Evolutionary conservation across 768 basidiomycete genomes (phyloP).

Genomic region (Suillus occidentalis): DNA sequence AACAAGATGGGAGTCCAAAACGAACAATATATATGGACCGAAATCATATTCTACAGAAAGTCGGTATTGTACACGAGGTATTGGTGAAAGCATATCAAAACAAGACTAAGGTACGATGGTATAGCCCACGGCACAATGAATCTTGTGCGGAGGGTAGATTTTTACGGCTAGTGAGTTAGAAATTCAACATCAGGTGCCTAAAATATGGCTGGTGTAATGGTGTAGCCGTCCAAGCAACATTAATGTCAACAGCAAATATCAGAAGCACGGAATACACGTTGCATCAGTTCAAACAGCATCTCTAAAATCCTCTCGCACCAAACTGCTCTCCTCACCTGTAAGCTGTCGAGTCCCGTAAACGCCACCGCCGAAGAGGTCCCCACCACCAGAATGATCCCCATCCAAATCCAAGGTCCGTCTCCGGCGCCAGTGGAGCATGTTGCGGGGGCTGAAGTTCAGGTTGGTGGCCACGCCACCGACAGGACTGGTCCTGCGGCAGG

Average conservation of each 20-base stretch:
- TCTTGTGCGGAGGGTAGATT: neutral
- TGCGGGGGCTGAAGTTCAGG: conserved; percentile 6
- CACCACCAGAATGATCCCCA: conserved; percentile 71
- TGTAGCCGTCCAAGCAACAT: neutral
- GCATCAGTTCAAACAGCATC: neutral
- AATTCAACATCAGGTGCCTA: neutral
- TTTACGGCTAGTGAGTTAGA: neutral
- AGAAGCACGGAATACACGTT: neutral
- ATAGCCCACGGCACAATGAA: neutral
- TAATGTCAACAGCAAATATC: neutral
- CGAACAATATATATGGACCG: neutral
- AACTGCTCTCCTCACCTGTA: conserved; percentile 40
- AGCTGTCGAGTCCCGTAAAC: conserved; percentile 73
- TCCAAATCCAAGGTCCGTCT: conserved; percentile 9
- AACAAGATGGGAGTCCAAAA: neutral
- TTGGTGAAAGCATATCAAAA: neutral
- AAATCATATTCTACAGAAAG: neutral
- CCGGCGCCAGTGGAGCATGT: conserved; percentile 9
- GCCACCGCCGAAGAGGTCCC: conserved; percentile 74
- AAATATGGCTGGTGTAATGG: conserved; percentile 5
- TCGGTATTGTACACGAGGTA: conserved; percentile 3
- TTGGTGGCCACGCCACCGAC: conserved; percentile 9
- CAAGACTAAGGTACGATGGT: neutral
- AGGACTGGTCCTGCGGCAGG: conserved; percentile 15
- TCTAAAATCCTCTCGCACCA: neutral